phyloP scores from a whole-genome alignment of 1,284 basidiomycete species.

The Moesziomyces parantarcticus region DNA sequence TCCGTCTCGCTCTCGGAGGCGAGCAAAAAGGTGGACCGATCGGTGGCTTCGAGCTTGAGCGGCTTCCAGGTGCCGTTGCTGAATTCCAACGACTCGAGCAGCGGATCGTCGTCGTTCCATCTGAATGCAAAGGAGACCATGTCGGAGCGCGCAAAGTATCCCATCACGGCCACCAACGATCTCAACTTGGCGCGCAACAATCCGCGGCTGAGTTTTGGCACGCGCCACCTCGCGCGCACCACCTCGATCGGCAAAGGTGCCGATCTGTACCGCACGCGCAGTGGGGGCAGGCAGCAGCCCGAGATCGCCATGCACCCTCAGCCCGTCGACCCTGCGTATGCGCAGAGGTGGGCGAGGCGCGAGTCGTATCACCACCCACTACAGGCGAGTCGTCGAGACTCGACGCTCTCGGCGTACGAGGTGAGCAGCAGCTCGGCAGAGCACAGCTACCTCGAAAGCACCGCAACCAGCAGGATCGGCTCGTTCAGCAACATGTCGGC shows the following conservation, averaged over 20 bases:
- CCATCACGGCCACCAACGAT: conserved; percentile 33
- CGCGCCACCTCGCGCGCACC: conserved; percentile 22
- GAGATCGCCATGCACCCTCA: conserved; percentile 34
- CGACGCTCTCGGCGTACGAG: conserved; percentile 27
- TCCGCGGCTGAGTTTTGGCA: conserved; percentile 23
- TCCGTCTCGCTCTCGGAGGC: conserved; percentile 35
- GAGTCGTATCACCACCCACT: conserved; percentile 29
- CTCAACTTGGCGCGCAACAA: conserved; percentile 1
- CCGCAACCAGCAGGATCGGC: conserved; percentile 39
- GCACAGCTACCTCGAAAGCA: conserved; percentile 36
- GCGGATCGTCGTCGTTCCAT: conserved; percentile 41
- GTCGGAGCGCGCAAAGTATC: conserved; percentile 42
- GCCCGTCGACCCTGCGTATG: conserved; percentile 23
- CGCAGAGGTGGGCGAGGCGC: conserved; percentile 11
- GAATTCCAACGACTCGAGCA: conserved; percentile 34
- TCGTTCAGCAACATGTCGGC: conserved; percentile 38
- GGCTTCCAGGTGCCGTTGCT: conserved; percentile 32
- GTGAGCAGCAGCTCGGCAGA: conserved; percentile 37
- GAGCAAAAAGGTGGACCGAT: conserved; percentile 29
- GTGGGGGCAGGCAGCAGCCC: conserved; percentile 11
- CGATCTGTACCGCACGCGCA: conserved; percentile 37
- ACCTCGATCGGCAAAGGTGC: conserved; percentile 43
- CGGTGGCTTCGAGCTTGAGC: conserved; percentile 25
- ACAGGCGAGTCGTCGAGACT: conserved; percentile 26
- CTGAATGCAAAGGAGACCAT: conserved; percentile 35